Conservation (phyloP, 192 early-diverging fungal species). For the Coemansia sp. region DNA sequence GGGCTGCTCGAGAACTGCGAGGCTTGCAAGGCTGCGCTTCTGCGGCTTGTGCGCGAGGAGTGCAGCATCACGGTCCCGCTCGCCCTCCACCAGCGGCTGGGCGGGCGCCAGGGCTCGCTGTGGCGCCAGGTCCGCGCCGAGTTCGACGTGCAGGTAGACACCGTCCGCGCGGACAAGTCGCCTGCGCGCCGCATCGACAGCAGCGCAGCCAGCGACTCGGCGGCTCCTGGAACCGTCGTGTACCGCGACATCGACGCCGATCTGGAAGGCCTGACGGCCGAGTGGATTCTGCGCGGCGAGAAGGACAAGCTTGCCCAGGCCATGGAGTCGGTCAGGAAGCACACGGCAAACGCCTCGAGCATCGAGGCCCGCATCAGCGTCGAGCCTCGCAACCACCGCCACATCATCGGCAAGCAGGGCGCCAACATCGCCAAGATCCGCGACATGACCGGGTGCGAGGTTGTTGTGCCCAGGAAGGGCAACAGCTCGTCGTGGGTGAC, state of each 20-base stretch:
- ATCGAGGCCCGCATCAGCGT: slow-evolving; percentile 46
- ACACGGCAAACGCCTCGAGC: slow-evolving; percentile 4
- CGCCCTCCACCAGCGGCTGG: slow-evolving; percentile 54
- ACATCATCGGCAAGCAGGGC: slow-evolving; percentile 75
- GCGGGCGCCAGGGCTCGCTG: slow-evolving; percentile 50
- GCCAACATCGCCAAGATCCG: slow-evolving; percentile 69
- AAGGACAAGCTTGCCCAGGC: slow-evolving; percentile 50
- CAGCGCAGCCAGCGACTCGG: slow-evolving; percentile 3
- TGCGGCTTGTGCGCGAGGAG: slow-evolving; percentile 54
- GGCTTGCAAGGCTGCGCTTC: slow-evolving; percentile 43
- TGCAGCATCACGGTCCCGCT: slow-evolving; percentile 51
- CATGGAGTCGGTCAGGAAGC: slow-evolving; percentile 15
- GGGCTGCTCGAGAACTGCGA: slow-evolving; percentile 58
- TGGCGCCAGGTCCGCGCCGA: slow-evolving; percentile 61
- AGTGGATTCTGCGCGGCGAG: slow-evolving; percentile 57
- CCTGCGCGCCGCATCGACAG: slow-evolving; percentile 50
- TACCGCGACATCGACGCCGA: slow-evolving; percentile 16
- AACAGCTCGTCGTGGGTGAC: slow-evolving; percentile 23
- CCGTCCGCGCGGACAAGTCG: slow-evolving; percentile 35
- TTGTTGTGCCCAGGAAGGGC: slow-evolving; percentile 58
- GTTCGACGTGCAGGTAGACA: slow-evolving; percentile 58
- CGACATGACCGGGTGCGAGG: slow-evolving; percentile 56
- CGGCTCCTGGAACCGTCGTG: slow-evolving; percentile 10
- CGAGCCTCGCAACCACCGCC: slow-evolving; percentile 54
- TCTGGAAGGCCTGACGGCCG: slow-evolving; percentile 21